phyloP scores from a whole-genome alignment of 129 eudicot species.

The Saposhnikovia divaricata region DNA sequence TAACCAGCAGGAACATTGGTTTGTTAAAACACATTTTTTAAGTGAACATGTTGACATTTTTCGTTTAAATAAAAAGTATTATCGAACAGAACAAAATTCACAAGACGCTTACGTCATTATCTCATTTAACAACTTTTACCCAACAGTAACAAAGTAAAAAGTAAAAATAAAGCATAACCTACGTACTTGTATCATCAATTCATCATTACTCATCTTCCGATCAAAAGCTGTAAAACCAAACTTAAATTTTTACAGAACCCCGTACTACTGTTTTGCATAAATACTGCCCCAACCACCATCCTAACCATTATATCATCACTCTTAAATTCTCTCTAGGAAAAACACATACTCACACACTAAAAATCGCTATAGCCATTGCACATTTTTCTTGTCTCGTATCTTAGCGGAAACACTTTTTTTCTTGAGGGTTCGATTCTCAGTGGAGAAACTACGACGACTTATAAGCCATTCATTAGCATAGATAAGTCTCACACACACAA shows the following conservation, averaged over 20 bases:
- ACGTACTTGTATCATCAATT: background rate
- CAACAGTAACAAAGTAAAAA: background rate
- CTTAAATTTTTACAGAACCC: background rate
- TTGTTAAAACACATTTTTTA: background rate
- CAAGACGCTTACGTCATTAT: conserved; percentile 30
- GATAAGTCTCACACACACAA: too few relatives aligned
- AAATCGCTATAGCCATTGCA: background rate
- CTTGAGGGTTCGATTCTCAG: background rate
- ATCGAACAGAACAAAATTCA: background rate
- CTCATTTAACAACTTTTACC: conserved; percentile 22
- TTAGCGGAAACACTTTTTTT: background rate
- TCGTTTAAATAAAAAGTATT: background rate
- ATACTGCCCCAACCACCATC: conserved; percentile 20
- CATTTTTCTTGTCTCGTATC: too few relatives aligned
- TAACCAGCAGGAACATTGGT: background rate
- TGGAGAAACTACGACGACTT: background rate
- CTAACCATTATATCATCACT: background rate
- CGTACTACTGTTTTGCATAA: conserved; percentile 6
- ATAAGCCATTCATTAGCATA: too few relatives aligned
- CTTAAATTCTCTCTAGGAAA: conserved; percentile 1
- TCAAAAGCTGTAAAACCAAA: conserved; percentile 14
- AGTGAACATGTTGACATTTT: background rate
- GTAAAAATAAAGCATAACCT: background rate
- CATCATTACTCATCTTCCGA: background rate
- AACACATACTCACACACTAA: background rate